A percentile compares a stretch with the other conserved stretches of the same genome.
These are phyloP conservation scores for Fusarium sambucinum DNA, from an alignment of 2,329 filamentous ascomycete species.

Conservation along the genomic window DNA sequence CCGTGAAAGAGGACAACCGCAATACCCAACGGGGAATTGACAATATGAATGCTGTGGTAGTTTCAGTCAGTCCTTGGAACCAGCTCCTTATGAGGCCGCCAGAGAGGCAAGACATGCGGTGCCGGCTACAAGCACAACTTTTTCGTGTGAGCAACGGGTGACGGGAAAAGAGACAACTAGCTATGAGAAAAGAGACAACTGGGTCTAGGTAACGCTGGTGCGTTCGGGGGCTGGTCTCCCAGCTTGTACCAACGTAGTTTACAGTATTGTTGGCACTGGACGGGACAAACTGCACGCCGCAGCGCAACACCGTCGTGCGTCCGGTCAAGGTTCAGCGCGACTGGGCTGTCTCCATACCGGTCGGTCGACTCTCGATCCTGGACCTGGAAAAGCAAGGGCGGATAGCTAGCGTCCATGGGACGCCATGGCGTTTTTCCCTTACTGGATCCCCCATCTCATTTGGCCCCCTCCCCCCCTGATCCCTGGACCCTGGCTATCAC, in stretches of 20 bases:
- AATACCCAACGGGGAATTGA: slow-evolving; percentile 33
- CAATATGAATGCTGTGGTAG: slow-evolving; percentile 39
- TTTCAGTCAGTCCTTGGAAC: slow-evolving; percentile 40
- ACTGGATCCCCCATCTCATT: slow-evolving; percentile 12
- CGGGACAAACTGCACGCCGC: neutral
- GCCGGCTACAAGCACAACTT: slow-evolving; percentile 44
- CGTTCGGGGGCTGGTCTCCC: slow-evolving; percentile 30
- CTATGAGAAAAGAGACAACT: slow-evolving; percentile 49
- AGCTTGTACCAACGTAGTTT: slow-evolving; percentile 45
- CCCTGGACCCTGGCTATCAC: slow-evolving; percentile 26
- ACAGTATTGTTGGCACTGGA: slow-evolving; percentile 42
- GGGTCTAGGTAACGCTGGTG: slow-evolving; percentile 41
- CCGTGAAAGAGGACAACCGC: slow-evolving; percentile 30
- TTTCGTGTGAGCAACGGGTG: slow-evolving; percentile 35
- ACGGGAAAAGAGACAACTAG: slow-evolving; percentile 48
- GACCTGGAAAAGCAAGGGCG: slow-evolving; percentile 22
- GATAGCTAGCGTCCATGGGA: slow-evolving; percentile 9
- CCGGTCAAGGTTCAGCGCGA: slow-evolving; percentile 22
- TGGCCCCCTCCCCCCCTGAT: neutral
- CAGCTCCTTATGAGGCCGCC: slow-evolving; percentile 49
- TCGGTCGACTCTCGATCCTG: neutral
- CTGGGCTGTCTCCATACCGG: slow-evolving; percentile 15
- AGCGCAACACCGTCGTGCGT: slow-evolving; percentile 12
- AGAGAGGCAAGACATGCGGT: slow-evolving; percentile 48
- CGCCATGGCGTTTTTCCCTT: slow-evolving; percentile 28